Conservation (phyloP, 1,284 basidiomycete species). For the Ceratobasidium sp. region DNA sequence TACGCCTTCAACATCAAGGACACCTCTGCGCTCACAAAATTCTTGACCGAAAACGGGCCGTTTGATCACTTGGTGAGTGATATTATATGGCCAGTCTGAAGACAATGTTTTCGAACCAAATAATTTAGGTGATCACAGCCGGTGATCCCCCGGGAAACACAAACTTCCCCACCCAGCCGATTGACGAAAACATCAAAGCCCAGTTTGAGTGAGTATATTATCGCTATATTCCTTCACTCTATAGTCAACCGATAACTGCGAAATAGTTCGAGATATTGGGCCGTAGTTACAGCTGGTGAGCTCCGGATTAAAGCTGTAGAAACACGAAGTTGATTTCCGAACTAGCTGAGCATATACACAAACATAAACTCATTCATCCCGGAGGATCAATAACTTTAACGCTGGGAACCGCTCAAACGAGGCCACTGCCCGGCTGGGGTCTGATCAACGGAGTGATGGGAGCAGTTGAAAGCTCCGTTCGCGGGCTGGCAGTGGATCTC, state of each 20-base stretch:
- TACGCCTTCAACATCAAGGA: conserved; percentile 4
- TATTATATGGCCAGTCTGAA: neutral
- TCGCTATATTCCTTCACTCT: neutral
- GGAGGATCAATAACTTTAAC: conserved; percentile 24
- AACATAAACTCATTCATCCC: conserved; percentile 13
- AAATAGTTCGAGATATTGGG: conserved; percentile 8
- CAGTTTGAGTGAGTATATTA: conserved; percentile 3
- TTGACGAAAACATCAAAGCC: conserved; percentile 24
- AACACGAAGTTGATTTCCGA: neutral
- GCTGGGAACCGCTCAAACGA: neutral
- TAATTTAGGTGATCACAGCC: conserved; percentile 17
- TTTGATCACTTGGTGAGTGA: conserved; percentile 39
- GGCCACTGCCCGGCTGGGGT: conserved; percentile 15
- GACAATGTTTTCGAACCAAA: neutral
- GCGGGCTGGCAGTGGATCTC: conserved; percentile 24
- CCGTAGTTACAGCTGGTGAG: conserved; percentile 17
- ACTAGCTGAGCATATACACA: conserved; percentile 4
- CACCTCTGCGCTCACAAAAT: neutral
- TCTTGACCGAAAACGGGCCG: conserved; percentile 18
- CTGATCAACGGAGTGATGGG: neutral
- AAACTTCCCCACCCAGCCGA: neutral
- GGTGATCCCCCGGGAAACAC: neutral
- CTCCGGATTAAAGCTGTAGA: too few relatives aligned
- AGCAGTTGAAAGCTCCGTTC: conserved; percentile 4
- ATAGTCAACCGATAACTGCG: neutral